Evolutionary conservation across 768 basidiomycete species (phyloP), one percentile per base, ranked within the genome.

Genomic region (Austroboletus festivus): DNA sequence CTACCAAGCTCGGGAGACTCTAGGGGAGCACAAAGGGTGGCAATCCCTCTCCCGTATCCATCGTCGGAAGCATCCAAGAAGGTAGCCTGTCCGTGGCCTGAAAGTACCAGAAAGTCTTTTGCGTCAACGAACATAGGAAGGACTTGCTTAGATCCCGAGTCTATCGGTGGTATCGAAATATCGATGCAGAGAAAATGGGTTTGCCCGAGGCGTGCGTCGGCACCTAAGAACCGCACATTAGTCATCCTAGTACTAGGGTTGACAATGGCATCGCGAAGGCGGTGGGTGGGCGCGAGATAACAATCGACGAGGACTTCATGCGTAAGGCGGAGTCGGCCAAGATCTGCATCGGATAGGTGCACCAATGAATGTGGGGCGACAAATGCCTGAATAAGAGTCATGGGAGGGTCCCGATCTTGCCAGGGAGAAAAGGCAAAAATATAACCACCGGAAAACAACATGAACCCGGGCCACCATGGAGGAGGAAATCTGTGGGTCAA

Each of bases 311-410:
- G 48, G 23, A 42, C 31, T 39, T 59, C 59, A 19, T 61, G 59
- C 11, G 60, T 49, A n/a, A 61, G 59, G 5, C 22, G 47, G 38
- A 62, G 53, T 30, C 41, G 51, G 19, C 19, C 23, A 20, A n/a
- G n/a, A n/a, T 28, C 28, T 5, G 28, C 12, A 12, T 28, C 12
- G 7, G 28, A 28, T 28, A 6, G 28, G 21, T 43, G 40, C 8
- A 12, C 8, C 20, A 7, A 34, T 35, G 50, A 3, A 8, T 56
- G 38, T 7, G 57, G 60, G 11, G 21, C 20, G 21, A 48, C 35
- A 23, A 62, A 59, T n/a, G 42, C 54, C 13, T 61, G 60, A 24
- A 62, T 47, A 18, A 58, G 56, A 13, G 53, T 52, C 38, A 24
- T 37, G 3, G 47, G 49, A 45, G 44, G 51, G 10, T 46, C 18